Conservation (phyloP, 805 yeast genomes). For the Wickerhamomyces ciferrii region DNA sequence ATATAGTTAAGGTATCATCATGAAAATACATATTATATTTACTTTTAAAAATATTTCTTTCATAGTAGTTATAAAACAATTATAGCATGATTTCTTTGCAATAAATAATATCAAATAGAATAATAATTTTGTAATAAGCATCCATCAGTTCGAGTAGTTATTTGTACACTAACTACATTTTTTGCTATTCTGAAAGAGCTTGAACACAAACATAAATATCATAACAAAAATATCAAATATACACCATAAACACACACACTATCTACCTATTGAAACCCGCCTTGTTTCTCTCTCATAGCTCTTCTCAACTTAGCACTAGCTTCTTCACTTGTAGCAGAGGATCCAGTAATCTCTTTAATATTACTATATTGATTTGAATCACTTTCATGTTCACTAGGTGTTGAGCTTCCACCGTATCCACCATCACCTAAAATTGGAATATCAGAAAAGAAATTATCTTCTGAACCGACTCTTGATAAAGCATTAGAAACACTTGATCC, state of each 20-base stretch:
- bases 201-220: too few relatives aligned
- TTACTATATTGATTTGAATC: slow-evolving; percentile 1
- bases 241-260: not conserved
- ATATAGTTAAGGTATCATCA: not conserved
- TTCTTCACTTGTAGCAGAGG: slow-evolving; percentile 1
- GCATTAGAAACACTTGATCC: slow-evolving; percentile 47
- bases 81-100: too few relatives aligned
- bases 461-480: slow-evolving; percentile 56
- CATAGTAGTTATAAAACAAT: too few relatives aligned
- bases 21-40: not conserved
- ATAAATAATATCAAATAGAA: too few relatives aligned
- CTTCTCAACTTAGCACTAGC: slow-evolving; percentile 7
- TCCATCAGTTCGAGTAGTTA: too few relatives aligned
- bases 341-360: not conserved
- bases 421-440: slow-evolving; percentile 48
- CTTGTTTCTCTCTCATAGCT: slow-evolving; percentile 5
- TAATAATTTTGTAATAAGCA: too few relatives aligned
- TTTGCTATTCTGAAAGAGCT: too few relatives aligned
- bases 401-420: slow-evolving; percentile 8
- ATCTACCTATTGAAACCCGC: not conserved
- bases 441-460: slow-evolving; percentile 49
- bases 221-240: not conserved
- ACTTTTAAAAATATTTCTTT: too few relatives aligned
- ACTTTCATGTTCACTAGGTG: slow-evolving; percentile 1
- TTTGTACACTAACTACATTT: too few relatives aligned